Conservation (phyloP, 192 early-diverging fungal genomes). For the Mortierella antarctica region DNA sequence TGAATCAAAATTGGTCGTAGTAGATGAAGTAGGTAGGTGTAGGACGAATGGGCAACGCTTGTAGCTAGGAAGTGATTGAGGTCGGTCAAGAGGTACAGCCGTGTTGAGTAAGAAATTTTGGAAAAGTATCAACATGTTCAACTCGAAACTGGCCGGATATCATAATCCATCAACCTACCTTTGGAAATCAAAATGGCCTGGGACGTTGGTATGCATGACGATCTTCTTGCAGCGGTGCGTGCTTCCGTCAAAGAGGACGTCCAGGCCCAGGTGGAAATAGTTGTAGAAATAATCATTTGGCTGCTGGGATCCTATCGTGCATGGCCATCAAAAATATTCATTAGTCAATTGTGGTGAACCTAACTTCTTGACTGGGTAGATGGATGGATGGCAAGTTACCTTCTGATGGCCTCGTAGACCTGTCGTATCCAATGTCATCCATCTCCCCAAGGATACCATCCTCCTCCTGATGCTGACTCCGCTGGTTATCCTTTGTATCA, state of each 20-base stretch:
- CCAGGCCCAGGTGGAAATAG: constrained; percentile 80
- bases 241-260: constrained; percentile 75
- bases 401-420: constrained; percentile 18
- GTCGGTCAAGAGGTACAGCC: not conserved
- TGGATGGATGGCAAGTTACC: constrained; percentile 4
- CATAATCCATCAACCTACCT: constrained; percentile 45
- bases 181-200: constrained; percentile 77
- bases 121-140: too few species aligned
- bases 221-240: constrained; percentile 78
- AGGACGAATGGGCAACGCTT: constrained; percentile 67
- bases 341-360: not conserved
- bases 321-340: not conserved
- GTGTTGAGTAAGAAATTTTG: too few species aligned
- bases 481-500: constrained; percentile 32
- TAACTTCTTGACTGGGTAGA: too few species aligned
- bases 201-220: constrained; percentile 75
- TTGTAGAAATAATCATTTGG: constrained; percentile 81
- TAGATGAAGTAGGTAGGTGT: constrained; percentile 39
- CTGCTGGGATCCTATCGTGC: constrained; percentile 42
- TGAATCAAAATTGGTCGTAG: constrained; percentile 9
- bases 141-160: not conserved
- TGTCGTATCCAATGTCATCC: constrained; percentile 48
- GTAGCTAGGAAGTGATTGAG: constrained; percentile 47
- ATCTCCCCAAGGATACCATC: constrained; percentile 44
- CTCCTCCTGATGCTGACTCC: constrained; percentile 26